Percentiles rank a stretch among this genome's conserved stretches.
These are phyloP conservation scores for Prorocentrum cordatum DNA, from an alignment of 169 alveolate species.

Conservation along the genomic window DNA sequence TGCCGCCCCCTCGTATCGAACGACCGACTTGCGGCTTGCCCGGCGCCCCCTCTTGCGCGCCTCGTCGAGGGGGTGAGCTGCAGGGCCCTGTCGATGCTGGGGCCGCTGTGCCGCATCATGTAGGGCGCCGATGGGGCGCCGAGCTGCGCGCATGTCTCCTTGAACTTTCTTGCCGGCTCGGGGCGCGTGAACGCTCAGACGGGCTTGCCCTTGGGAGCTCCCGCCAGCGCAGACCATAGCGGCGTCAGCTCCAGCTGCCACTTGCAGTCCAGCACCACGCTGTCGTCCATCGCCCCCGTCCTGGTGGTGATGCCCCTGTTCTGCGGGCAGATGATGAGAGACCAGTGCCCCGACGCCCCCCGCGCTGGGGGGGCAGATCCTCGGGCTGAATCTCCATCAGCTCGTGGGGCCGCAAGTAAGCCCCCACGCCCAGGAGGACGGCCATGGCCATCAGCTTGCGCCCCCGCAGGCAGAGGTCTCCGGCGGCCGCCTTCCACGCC, in stretches of 20 bases:
- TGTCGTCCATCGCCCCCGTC: constrained; percentile 17
- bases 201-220: background rate
- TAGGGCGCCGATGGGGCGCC: background rate
- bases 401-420: no score
- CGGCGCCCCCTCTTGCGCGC: background rate
- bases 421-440: no score
- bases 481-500: no score
- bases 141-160: background rate
- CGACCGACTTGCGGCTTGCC: background rate
- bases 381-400: no score
- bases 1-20: constrained; percentile 10
- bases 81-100: background rate
- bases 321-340: background rate
- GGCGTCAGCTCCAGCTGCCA: background rate
- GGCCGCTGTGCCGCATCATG: constrained; percentile 12
- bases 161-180: background rate
- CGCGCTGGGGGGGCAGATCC: background rate
- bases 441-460: no score
- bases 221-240: background rate
- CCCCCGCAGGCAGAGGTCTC: no score
- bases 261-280: background rate
- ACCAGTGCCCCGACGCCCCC: background rate
- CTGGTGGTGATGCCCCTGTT: background rate
- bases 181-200: constrained; percentile 1
- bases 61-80: background rate